Evolutionary conservation across 805 yeast species (phyloP).

Genomic region (Zygotorulaspora florentina): DNA sequence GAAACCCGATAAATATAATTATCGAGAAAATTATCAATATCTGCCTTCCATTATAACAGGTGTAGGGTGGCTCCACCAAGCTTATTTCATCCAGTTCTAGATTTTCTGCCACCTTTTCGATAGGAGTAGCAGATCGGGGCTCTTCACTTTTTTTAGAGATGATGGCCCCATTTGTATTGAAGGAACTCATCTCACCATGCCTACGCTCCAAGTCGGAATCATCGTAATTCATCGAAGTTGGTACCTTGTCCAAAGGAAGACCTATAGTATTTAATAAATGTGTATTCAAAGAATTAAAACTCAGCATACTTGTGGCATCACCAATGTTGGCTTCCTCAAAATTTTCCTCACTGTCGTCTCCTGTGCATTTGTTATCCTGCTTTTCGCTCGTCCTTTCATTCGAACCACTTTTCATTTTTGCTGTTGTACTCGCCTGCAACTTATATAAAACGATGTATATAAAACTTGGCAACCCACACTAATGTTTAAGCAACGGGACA

Average conservation of each 20-base stretch:
- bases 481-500: too few relatives aligned
- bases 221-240: slow-evolving; percentile 3
- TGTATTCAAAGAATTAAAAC: slow-evolving; percentile 5
- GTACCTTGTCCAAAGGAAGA: slow-evolving; percentile 8
- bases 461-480: too few relatives aligned
- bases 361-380: not conserved
- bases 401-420: not conserved
- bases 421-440: not conserved
- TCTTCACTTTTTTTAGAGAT: slow-evolving; percentile 4
- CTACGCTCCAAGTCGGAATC: not conserved
- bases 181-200: not conserved
- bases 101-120: not conserved
- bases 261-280: slow-evolving; percentile 1
- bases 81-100: slow-evolving; percentile 1
- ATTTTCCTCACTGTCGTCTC: not conserved
- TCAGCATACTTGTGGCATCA: slow-evolving; percentile 4
- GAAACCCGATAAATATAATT: slow-evolving; percentile 46
- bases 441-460: too few relatives aligned
- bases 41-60: slow-evolving; percentile 36
- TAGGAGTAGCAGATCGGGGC: not conserved
- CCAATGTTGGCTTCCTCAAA: not conserved
- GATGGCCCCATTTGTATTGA: slow-evolving; percentile 3
- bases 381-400: not conserved
- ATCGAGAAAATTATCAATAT: slow-evolving; percentile 36
- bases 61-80: slow-evolving; percentile 21